A percentile compares a stretch with the other conserved stretches of the same genome.
phyloP scores from a whole-genome alignment of 1,284 basidiomycete genomes.

The Fomitopsis palustris region DNA sequence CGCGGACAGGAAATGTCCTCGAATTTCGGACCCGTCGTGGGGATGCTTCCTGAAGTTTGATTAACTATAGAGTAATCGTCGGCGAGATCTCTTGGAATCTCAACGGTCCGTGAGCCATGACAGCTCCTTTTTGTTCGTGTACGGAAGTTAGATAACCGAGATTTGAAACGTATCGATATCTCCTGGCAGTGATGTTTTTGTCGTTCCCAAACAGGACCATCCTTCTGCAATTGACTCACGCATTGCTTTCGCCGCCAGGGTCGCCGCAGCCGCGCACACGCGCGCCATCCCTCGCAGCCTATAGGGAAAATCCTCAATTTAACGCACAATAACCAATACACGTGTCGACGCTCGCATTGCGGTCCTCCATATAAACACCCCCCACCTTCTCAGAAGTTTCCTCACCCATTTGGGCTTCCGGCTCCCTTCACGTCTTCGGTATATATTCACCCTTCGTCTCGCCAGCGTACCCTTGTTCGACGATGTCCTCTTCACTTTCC shows the following conservation, averaged over 20 bases:
- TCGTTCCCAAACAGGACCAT: neutral
- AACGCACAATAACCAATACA: constrained; percentile 6
- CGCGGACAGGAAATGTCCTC: constrained; percentile 4
- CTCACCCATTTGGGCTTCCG: constrained; percentile 1
- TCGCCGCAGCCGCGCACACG: neutral
- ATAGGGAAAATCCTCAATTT: constrained; percentile 3
- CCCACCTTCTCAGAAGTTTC: neutral
- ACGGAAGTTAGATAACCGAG: constrained; percentile 4
- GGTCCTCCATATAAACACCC: constrained; percentile 8
- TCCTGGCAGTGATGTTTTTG: constrained; percentile 5
- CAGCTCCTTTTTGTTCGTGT: constrained; percentile 3
- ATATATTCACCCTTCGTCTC: constrained; percentile 3
- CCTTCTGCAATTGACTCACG: constrained; percentile 6
- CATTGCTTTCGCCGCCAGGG: constrained; percentile 5
- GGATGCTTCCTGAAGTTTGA: constrained; percentile 10
- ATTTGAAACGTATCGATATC: constrained; percentile 10
- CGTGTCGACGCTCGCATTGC: constrained; percentile 5
- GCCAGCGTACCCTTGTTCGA: neutral
- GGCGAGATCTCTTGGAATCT: constrained; percentile 8
- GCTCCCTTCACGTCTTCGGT: constrained; percentile 1
- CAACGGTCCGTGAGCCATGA: neutral
- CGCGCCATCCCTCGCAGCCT: constrained; percentile 2
- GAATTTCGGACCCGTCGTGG: constrained; percentile 10
- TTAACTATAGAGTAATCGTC: constrained; percentile 6
- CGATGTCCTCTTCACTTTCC: constrained; percentile 7